phyloP scores from a whole-genome alignment of 1,139 yeast genomes.

The Geotrichum australiense region DNA sequence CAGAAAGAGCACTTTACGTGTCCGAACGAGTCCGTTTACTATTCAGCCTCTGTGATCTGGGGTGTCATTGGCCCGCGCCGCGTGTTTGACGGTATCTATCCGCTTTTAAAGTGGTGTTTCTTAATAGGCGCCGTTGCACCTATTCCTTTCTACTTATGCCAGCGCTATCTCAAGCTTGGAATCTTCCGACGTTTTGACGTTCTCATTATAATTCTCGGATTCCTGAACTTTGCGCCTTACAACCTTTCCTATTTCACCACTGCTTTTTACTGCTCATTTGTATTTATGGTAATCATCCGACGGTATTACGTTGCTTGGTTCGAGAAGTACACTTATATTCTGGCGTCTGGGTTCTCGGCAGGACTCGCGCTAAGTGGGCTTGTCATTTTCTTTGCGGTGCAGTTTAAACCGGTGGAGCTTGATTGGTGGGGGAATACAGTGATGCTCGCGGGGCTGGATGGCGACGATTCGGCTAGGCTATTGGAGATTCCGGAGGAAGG shows the following conservation, averaged over 20 bases:
- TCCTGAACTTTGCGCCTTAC: constrained; percentile 36
- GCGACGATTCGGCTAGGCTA: constrained; percentile 33
- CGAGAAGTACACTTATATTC: constrained; percentile 47
- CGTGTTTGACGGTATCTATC: constrained; percentile 45
- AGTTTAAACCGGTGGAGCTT: constrained; percentile 35
- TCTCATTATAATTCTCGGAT: constrained; percentile 45
- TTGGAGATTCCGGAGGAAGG: constrained; percentile 36
- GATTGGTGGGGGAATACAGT: constrained; percentile 59
- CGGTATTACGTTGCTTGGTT: constrained; percentile 43
- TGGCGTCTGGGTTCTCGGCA: constrained; percentile 49
- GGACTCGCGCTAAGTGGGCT: constrained; percentile 47
- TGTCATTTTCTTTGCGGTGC: constrained; percentile 47
- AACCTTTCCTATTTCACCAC: constrained; percentile 46
- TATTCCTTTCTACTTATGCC: constrained; percentile 38
- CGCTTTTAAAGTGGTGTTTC: constrained; percentile 45
- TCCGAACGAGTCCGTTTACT: constrained; percentile 41
- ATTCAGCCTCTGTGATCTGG: constrained; percentile 51
- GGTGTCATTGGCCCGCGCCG: constrained; percentile 64
- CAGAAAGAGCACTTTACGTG: constrained; percentile 30
- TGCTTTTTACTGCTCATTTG: constrained; percentile 44
- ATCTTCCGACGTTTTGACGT: constrained; percentile 43
- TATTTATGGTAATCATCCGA: constrained; percentile 48
- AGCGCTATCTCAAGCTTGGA: constrained; percentile 40
- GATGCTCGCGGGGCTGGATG: constrained; percentile 41
- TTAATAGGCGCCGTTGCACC: constrained; percentile 46